Conservation (phyloP, 148 eudicot genomes). For the Spergularia bocconei region DNA sequence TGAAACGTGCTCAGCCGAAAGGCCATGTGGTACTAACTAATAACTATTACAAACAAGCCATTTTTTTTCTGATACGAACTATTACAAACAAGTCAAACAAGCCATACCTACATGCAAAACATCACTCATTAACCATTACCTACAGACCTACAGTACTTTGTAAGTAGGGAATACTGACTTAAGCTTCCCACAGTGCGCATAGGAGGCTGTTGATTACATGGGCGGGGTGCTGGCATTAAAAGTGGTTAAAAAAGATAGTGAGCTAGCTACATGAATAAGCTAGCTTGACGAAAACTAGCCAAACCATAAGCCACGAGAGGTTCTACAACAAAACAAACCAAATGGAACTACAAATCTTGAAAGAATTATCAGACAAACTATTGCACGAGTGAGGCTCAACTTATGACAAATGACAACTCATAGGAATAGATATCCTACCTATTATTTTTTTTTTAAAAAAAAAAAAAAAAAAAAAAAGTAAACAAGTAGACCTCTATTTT, state of each 20-base stretch:
- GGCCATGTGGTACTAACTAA: too few species aligned
- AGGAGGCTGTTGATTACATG: not conserved
- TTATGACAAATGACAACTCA: not conserved
- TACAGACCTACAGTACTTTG: not conserved
- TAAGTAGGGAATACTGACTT: not conserved
- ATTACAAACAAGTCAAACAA: too few species aligned
- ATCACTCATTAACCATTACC: constrained; percentile 1
- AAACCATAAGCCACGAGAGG: not conserved
- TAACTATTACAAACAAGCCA: too few species aligned
- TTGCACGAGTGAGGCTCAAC: not conserved
- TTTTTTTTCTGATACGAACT: too few species aligned
- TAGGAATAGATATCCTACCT: not conserved
- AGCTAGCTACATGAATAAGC: not conserved
- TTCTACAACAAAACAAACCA: not conserved
- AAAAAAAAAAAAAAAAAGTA: not conserved
- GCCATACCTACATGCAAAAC: not conserved
- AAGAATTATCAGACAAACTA: too few species aligned
- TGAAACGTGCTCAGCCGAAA: too few species aligned
- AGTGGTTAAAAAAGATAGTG: not conserved
- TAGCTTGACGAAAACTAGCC: not conserved
- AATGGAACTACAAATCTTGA: not conserved
- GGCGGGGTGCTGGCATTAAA: not conserved
- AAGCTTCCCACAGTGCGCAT: not conserved
- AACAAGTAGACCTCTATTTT: not conserved
- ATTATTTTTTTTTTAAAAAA: too few species aligned